phyloP scores from a whole-genome alignment of 257 asterid genomes.

The Echites panduratus region DNA sequence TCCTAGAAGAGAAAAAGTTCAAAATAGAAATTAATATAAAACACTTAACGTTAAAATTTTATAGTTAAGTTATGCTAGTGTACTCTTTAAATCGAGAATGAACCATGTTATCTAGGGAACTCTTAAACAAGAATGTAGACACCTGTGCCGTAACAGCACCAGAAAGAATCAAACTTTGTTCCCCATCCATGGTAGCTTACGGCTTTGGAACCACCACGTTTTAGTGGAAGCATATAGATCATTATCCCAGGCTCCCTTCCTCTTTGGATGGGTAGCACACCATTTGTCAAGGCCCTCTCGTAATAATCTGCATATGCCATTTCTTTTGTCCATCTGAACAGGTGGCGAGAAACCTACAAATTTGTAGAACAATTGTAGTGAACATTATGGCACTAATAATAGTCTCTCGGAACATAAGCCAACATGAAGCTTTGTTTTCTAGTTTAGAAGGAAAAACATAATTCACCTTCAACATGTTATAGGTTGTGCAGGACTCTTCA shows the following conservation, averaged over 20 bases:
- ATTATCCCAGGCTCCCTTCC: constrained; percentile 82
- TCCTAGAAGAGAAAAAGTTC: constrained; percentile 28
- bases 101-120: neutral
- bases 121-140: neutral
- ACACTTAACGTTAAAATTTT: neutral
- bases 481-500: constrained; percentile 91
- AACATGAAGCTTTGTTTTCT: neutral
- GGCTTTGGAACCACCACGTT: constrained; percentile 77
- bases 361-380: neutral
- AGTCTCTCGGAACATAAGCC: neutral
- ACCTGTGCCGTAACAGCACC: constrained; percentile 99
- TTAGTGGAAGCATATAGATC: constrained; percentile 89
- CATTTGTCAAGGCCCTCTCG: constrained; percentile 83
- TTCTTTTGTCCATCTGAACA: constrained; percentile 90
- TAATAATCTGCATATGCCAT: constrained; percentile 84
- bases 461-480: constrained; percentile 86
- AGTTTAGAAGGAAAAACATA: neutral
- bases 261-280: constrained; percentile 85
- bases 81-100: neutral
- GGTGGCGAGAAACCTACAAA: constrained; percentile 69
- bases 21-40: neutral
- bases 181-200: constrained; percentile 79
- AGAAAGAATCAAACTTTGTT: constrained; percentile 52
- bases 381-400: neutral
- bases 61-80: neutral